These are phyloP conservation scores for Aspergillus puulaauensis DNA, from an alignment of 2,329 filamentous ascomycete genomes.

Conservation along the genomic window DNA sequence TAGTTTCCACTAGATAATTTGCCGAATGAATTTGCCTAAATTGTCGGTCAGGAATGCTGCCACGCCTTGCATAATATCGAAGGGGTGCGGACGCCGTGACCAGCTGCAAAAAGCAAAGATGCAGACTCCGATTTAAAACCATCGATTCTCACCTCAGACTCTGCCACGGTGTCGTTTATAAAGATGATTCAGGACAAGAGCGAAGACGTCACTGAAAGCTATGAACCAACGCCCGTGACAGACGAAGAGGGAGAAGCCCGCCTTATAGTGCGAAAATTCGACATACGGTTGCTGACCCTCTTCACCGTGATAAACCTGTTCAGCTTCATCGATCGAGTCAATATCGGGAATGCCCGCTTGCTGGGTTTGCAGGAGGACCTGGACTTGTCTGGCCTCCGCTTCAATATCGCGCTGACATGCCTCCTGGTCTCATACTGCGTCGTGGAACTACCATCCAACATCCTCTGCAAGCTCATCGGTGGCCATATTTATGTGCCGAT, in stretches of 20 bases:
- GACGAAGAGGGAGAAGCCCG: not conserved
- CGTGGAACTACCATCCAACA: conserved; percentile 9
- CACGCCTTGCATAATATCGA: not conserved
- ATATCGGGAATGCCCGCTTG: conserved; percentile 41
- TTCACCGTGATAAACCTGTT: conserved; percentile 34
- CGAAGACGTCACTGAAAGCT: not conserved
- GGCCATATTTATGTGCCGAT: conserved; percentile 3
- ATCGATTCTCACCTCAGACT: not conserved
- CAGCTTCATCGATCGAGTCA: conserved; percentile 28
- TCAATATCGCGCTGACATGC: conserved; percentile 30
- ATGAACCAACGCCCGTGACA: not conserved
- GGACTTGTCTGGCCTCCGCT: conserved; percentile 26
- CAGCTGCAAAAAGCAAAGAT: not conserved
- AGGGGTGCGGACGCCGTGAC: not conserved
- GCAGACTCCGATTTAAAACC: too few relatives aligned
- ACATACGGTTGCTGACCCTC: conserved; percentile 33
- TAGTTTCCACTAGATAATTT: too few relatives aligned
- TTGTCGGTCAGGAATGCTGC: not conserved
- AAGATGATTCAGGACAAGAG: not conserved
- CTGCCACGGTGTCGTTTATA: too few relatives aligned
- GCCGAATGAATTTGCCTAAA: not conserved
- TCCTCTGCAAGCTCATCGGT: conserved; percentile 6
- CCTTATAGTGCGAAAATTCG: conserved; percentile 33
- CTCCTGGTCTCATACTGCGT: conserved; percentile 3
- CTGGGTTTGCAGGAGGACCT: conserved; percentile 27